Evolutionary conservation across 1,284 basidiomycete genomes (phyloP).

Genomic region (Coriolopsis trogii): DNA sequence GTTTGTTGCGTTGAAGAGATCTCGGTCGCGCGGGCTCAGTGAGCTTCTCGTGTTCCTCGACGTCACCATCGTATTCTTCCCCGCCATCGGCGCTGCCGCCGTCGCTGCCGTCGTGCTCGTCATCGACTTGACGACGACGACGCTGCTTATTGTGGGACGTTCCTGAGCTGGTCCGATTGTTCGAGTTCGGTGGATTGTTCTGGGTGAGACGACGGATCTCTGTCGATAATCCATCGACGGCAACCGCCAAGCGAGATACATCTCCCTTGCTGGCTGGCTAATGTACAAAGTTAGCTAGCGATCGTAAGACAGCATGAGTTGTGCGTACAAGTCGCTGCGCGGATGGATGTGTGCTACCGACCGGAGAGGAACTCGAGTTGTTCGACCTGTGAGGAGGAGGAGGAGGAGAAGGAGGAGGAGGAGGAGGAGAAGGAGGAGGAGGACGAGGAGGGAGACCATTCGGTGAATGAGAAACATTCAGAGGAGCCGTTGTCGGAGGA

Average conservation of each 20-base stretch:
- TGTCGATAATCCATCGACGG: background rate
- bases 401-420: too few species aligned
- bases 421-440: too few species aligned
- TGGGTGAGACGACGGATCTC: background rate
- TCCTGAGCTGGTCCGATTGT: background rate
- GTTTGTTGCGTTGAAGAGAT: background rate
- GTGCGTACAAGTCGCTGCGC: too few species aligned
- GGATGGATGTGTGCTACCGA: too few species aligned
- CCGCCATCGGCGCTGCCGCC: background rate
- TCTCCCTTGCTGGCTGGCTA: background rate
- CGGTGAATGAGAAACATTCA: too few species aligned
- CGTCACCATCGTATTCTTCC: background rate
- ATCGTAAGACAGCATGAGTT: too few species aligned
- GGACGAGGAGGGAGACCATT: too few species aligned
- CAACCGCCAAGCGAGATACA: background rate
- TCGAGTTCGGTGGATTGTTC: background rate
- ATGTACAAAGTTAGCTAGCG: background rate
- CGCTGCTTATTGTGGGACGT: background rate
- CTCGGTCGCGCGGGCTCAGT: background rate
- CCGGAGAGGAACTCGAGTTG: too few species aligned
- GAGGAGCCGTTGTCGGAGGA: too few species aligned
- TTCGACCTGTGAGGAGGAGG: too few species aligned
- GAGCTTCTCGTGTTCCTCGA: background rate
- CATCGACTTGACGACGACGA: background rate
- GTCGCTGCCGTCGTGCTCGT: background rate